Percentiles rank a stretch among this genome's conserved stretches.
These are phyloP conservation scores for Globisporangium mamillatum DNA, from an alignment of 352 stramenopile species.

Conservation along the genomic window DNA sequence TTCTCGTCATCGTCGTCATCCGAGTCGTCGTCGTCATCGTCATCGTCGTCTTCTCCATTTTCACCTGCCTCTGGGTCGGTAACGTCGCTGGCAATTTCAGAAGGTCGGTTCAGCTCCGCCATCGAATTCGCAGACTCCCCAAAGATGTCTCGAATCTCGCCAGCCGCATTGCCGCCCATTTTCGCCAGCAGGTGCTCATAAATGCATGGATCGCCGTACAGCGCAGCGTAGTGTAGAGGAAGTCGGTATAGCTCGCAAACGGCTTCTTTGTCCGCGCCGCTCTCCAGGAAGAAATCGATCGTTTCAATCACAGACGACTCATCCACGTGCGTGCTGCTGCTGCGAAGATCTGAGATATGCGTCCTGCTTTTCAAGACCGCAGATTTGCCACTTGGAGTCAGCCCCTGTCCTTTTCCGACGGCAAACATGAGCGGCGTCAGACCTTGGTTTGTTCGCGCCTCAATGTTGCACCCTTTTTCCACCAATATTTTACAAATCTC, in stretches of 20 bases:
- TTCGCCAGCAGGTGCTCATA: conserved; percentile 54
- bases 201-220: conserved; percentile 56
- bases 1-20: conserved; percentile 21
- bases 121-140: conserved; percentile 58
- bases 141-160: conserved; percentile 62
- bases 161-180: conserved; percentile 37
- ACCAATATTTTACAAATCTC: conserved; percentile 67
- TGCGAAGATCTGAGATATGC: conserved; percentile 38
- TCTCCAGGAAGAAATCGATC: conserved; percentile 71
- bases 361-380: conserved; percentile 24
- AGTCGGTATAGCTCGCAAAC: conserved; percentile 71
- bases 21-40: not conserved
- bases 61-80: conserved; percentile 13
- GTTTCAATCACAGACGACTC: conserved; percentile 57
- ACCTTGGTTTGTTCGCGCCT: conserved; percentile 65
- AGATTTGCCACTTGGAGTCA: conserved; percentile 29
- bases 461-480: conserved; percentile 63
- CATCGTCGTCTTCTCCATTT: conserved; percentile 8
- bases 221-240: conserved; percentile 72
- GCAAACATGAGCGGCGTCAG: conserved; percentile 79
- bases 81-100: conserved; percentile 20
- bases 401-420: conserved; percentile 43
- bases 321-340: conserved; percentile 47
- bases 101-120: conserved; percentile 33
- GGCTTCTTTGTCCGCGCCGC: conserved; percentile 50